Evolutionary conservation across 345 rosid genomes (phyloP), one percentile per base, ranked within the genome.

Genomic region (Euphorbia pulcherrima): DNA sequence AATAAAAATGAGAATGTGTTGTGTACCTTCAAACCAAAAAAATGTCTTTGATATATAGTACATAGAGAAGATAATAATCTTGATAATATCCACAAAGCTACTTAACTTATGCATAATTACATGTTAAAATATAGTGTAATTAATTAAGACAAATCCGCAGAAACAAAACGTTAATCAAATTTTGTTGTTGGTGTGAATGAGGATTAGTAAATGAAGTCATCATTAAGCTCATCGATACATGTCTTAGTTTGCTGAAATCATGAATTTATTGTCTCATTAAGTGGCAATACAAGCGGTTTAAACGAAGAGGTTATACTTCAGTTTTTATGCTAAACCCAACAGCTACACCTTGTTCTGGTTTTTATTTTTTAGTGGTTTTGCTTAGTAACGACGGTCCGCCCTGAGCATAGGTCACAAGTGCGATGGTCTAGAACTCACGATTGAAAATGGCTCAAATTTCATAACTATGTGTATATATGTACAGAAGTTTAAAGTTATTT

Each of bases 221-320:
- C 50, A 39, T 54, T 26, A 54, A 67, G 61, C 61, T 39, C 26
- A 55, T 53, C 64, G 48, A 24, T 55, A 5, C 21, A 51, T 48
- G 10, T 51, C 4, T 21, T 6, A 33, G 7, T 51, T 44, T 44
- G 50, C 17, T 23, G 28, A 24, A 20, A 54, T 55, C 28, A 18
- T 23, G 20, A n/a, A 51, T 24, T 24, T 55, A 8, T 12, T 24
- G 33, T 53, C 58, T 53, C 17, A 37, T 39, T 30, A 27, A 67
- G n/a, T n/a, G n/a, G n/a, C n/a, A n/a, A n/a, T n/a, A n/a, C n/a
- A n/a, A n/a, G 60, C 52, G 70, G 50, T 67, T 40, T 67, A 40
- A 67, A 55, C 62, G 12, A 55, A 6, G 47, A 14, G 14, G 29
- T 56, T 44, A 44, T 44, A 44, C n/a, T n/a, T n/a, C n/a, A n/a